Evolutionary conservation across 257 asterid genomes (phyloP).

Genomic region (Schizonepeta tenuifolia): DNA sequence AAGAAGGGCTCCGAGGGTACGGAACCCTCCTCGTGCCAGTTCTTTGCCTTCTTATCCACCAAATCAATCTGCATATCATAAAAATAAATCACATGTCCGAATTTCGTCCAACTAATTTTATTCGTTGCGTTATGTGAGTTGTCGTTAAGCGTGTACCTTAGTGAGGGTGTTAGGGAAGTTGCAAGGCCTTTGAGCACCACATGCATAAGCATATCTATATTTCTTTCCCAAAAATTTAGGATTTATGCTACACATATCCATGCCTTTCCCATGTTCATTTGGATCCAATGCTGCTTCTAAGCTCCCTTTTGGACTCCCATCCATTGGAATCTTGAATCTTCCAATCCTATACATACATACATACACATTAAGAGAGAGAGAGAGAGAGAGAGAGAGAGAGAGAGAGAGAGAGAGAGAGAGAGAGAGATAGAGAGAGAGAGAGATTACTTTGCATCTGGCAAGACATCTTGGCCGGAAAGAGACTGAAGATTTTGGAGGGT

Average conservation of each 20-base stretch:
- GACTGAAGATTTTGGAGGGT: constrained; percentile 74
- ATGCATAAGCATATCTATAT: constrained; percentile 90
- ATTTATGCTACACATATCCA: constrained; percentile 97
- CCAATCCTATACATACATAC: constrained; percentile 63
- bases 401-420: neutral
- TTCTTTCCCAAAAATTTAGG: constrained; percentile 72
- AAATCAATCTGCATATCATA: constrained; percentile 44
- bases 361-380: neutral
- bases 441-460: constrained; percentile 79
- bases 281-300: constrained; percentile 90
- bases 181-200: constrained; percentile 95
- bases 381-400: neutral
- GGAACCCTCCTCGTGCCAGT: constrained; percentile 81
- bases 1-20: constrained; percentile 93
- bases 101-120: neutral
- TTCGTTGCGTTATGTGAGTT: too few species aligned
- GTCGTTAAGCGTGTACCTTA: constrained; percentile 53
- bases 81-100: neutral
- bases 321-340: constrained; percentile 81
- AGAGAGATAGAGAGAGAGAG: neutral
- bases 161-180: constrained; percentile 96
- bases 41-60: constrained; percentile 78
- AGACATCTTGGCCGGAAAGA: constrained; percentile 60
- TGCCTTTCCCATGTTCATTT: constrained; percentile 84
- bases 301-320: constrained; percentile 74